Evolutionary conservation across 257 asterid genomes (phyloP), one percentile per base, ranked within the genome.

Genomic region (Vinca minor): DNA sequence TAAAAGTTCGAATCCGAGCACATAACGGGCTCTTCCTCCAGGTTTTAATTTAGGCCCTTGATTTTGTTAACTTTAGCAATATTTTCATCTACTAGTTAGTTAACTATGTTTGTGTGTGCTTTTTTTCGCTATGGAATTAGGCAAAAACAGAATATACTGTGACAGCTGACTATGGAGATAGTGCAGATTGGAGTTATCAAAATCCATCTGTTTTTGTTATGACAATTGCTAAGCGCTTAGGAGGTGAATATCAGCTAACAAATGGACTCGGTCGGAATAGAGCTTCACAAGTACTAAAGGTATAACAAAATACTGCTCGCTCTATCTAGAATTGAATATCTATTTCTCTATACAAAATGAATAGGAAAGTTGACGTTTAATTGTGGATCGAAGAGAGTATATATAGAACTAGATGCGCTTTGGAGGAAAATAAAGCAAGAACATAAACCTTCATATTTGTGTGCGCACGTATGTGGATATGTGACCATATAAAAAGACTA

Each of bases 241-340:
- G 66, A 34, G 95, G 96, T 0, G 95, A 88, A 59, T 88, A 73
- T 67, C 94, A 88, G 72, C n/a, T 86, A 17, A 84, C 95, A 18
- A 88, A 86, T 70, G 95, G 90, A 17, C 81, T 84, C 47, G 95
- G 90, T 11, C 86, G 87, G 28, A 68, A 45, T 36, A 25, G 41
- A 11, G 96, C 95, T 1, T 68, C 76, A 20, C 65, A 50, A 61
- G 74, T 88, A 0, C 73, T 88, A 86, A 67, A 71, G 79, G 94
- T 85, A 85, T 4, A 49, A 25, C 4, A n/a, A 41, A 10, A 41
- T 34, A 34, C 6, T 2, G n/a, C n/a, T n/a, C n/a, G n/a, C n/a
- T n/a, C n/a, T n/a, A n/a, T n/a, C n/a, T n/a, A n/a, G n/a, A n/a
- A n/a, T n/a, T n/a, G n/a, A n/a, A n/a, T n/a, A n/a, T n/a, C n/a